Conservation (phyloP, 2,329 filamentous ascomycete species). For the Cadophora sp. region DNA sequence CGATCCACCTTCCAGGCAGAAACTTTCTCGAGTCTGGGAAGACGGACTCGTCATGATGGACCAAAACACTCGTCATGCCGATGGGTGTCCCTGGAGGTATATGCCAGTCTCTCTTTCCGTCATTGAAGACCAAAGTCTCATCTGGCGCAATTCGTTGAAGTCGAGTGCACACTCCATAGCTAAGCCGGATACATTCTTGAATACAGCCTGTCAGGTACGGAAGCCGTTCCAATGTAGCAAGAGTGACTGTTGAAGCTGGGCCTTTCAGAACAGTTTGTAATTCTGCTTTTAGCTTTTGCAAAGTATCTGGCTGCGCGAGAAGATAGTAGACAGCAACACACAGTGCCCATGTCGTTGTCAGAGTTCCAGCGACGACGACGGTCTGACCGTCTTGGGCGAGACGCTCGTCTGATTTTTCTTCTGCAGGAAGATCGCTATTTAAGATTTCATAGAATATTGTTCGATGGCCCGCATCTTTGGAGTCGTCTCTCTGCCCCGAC, state of each 20-base stretch:
- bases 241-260: slow-evolving; percentile 6
- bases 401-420: slow-evolving; percentile 16
- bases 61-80: slow-evolving; percentile 47
- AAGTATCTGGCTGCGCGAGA: slow-evolving; percentile 42
- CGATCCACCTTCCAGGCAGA: slow-evolving; percentile 52
- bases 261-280: slow-evolving; percentile 37
- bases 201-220: slow-evolving; percentile 44
- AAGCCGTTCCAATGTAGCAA: slow-evolving; percentile 36
- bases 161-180: slow-evolving; percentile 42
- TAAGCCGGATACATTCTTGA: slow-evolving; percentile 45
- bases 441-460: slow-evolving; percentile 40
- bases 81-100: slow-evolving; percentile 44
- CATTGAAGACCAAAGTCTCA: slow-evolving; percentile 29
- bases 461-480: slow-evolving; percentile 28
- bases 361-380: slow-evolving; percentile 4
- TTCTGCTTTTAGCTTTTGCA: slow-evolving; percentile 45
- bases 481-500: slow-evolving; percentile 10
- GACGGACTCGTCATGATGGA: slow-evolving; percentile 48
- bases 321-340: slow-evolving; percentile 46
- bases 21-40: slow-evolving; percentile 48
- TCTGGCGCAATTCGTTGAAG: slow-evolving; percentile 38
- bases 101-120: slow-evolving; percentile 24
- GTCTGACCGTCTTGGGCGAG: slow-evolving; percentile 12
- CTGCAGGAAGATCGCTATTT: slow-evolving; percentile 43
- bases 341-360: slow-evolving; percentile 46